Conservation (phyloP, 352 stramenopile genomes). For the Peronospora belbahrii region DNA sequence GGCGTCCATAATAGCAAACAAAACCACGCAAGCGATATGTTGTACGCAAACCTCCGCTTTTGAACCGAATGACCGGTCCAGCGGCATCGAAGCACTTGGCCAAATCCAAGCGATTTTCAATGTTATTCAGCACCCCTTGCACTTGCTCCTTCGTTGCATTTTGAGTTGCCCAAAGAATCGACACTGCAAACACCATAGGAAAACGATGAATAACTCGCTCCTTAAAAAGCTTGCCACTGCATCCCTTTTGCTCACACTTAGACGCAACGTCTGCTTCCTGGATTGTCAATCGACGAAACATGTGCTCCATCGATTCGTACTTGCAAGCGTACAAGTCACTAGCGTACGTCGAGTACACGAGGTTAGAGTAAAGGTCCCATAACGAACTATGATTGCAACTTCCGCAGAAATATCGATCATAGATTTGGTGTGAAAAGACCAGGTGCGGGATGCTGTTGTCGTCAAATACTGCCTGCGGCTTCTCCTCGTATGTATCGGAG, state of each 20-base stretch:
- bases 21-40: conserved; percentile 75
- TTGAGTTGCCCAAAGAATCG: conserved; percentile 71
- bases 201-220: conserved; percentile 80
- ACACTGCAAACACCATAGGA: conserved; percentile 82
- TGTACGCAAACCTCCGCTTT: conserved; percentile 59
- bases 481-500: conserved; percentile 52
- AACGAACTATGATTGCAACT: conserved; percentile 50
- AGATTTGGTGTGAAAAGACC: conserved; percentile 84
- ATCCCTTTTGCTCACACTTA: conserved; percentile 48
- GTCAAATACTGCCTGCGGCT: conserved; percentile 65
- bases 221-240: conserved; percentile 55
- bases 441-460: conserved; percentile 82
- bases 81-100: conserved; percentile 66
- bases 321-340: conserved; percentile 53
- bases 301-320: conserved; percentile 64
- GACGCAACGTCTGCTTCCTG: conserved; percentile 46
- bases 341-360: conserved; percentile 79
- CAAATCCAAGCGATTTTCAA: conserved; percentile 62
- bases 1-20: conserved; percentile 79
- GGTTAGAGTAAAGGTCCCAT: conserved; percentile 78
- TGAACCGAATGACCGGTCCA: conserved; percentile 59
- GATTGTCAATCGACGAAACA: conserved; percentile 56
- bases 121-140: conserved; percentile 50
- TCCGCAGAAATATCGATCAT: conserved; percentile 70
- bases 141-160: conserved; percentile 71